Percentiles rank a stretch among this genome's conserved stretches.
These are phyloP conservation scores for Paramecium biaurelia DNA, from an alignment of 73 alveolate species.

Conservation along the genomic window DNA sequence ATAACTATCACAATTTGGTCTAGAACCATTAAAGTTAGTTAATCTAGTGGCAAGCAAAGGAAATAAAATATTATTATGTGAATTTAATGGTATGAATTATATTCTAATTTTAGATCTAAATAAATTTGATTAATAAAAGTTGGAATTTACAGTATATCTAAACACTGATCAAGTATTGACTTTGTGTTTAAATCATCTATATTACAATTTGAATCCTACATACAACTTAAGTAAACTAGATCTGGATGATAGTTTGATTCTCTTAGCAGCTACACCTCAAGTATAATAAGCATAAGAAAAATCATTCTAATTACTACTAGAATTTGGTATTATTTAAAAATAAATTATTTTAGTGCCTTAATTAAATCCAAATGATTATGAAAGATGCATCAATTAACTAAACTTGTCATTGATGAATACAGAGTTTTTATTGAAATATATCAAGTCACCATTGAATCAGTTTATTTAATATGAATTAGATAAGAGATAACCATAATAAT, in stretches of 20 bases:
- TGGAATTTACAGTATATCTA: constrained; percentile 59
- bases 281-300: constrained; percentile 28
- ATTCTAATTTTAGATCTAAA: neutral
- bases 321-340: neutral
- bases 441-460: neutral
- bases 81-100: constrained; percentile 38
- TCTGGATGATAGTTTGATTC: constrained; percentile 31
- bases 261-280: constrained; percentile 37
- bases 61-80: constrained; percentile 41
- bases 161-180: constrained; percentile 55
- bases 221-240: constrained; percentile 7
- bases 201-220: constrained; percentile 11
- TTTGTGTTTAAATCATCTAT: constrained; percentile 29
- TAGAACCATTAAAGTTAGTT: constrained; percentile 11
- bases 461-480: constrained; percentile 2
- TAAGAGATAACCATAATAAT: neutral
- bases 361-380: neutral
- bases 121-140: constrained; percentile 40
- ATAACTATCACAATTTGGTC: constrained; percentile 5
- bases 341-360: neutral
- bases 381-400: neutral
- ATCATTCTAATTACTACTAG: constrained; percentile 30
- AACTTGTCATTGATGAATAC: neutral
- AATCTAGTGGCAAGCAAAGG: constrained; percentile 43
- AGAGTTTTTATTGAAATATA: neutral